These are phyloP conservation scores for Galeopsis tetrahit DNA, from an alignment of 257 asterid species.

Conservation along the genomic window DNA sequence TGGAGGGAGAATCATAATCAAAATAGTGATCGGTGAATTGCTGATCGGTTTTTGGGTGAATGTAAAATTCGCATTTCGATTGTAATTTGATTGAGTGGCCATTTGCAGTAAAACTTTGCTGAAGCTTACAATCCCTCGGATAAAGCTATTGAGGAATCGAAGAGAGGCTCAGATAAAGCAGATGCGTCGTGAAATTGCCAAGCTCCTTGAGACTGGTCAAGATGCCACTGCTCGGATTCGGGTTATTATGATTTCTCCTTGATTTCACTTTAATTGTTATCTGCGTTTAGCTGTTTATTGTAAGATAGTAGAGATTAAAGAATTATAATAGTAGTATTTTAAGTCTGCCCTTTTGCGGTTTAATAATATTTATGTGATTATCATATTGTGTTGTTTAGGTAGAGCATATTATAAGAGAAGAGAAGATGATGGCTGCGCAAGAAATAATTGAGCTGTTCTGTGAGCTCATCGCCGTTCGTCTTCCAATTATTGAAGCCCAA, in stretches of 20 bases:
- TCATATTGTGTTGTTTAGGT: constrained; percentile 52
- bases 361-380: not conserved
- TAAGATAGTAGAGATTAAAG: not conserved
- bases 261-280: not conserved
- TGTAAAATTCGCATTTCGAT: constrained; percentile 27
- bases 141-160: constrained; percentile 87
- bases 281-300: not conserved
- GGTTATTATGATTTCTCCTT: constrained; percentile 39
- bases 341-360: constrained; percentile 13
- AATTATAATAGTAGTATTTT: not conserved
- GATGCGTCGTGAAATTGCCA: constrained; percentile 91
- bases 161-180: constrained; percentile 85
- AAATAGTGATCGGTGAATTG: constrained; percentile 11
- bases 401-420: constrained; percentile 91
- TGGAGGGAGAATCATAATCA: not conserved
- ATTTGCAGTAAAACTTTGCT: constrained; percentile 80
- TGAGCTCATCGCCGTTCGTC: constrained; percentile 82
- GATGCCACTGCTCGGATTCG: constrained; percentile 98
- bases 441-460: constrained; percentile 89
- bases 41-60: constrained; percentile 16
- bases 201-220: constrained; percentile 93
- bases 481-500: constrained; percentile 84
- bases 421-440: constrained; percentile 98
- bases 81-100: not conserved
- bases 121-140: constrained; percentile 80